phyloP scores from a whole-genome alignment of 2,329 filamentous ascomycete species.

The Fusarium subtropicale region DNA sequence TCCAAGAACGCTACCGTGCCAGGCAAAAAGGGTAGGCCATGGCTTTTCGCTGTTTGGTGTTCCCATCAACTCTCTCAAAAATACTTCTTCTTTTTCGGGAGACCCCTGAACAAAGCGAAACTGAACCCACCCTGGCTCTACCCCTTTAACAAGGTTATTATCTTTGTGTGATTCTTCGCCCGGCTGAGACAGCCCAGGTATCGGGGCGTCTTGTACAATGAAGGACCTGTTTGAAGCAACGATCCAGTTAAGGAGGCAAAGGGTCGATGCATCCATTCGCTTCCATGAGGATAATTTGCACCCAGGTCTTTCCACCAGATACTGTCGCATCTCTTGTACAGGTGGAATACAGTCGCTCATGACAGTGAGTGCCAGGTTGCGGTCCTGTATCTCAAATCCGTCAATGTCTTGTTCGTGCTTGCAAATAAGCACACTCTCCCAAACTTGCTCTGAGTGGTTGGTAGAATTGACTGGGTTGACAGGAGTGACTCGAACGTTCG shows the following conservation, averaged over 20 bases:
- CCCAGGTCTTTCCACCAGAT: conserved; percentile 57
- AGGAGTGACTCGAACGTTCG: background rate
- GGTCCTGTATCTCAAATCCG: conserved; percentile 17
- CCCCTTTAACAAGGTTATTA: conserved; percentile 65
- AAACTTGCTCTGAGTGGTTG: conserved; percentile 10
- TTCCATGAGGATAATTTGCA: conserved; percentile 59
- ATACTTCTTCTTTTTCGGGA: conserved; percentile 85
- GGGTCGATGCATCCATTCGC: conserved; percentile 71
- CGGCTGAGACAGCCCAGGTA: conserved; percentile 28
- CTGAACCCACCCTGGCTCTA: conserved; percentile 74
- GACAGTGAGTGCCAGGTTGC: conserved; percentile 53
- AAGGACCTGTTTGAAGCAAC: conserved; percentile 90
- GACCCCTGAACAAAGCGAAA: conserved; percentile 91
- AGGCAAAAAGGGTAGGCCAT: conserved; percentile 82
- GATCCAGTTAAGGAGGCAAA: conserved; percentile 84
- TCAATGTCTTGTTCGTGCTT: conserved; percentile 45
- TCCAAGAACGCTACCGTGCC: conserved; percentile 79
- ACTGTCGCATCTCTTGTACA: conserved; percentile 67
- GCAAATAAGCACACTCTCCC: conserved; percentile 41
- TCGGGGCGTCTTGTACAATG: conserved; percentile 77
- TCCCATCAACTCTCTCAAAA: conserved; percentile 69
- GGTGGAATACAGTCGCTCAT: conserved; percentile 70
- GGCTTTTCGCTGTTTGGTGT: conserved; percentile 51
- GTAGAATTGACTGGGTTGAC: background rate
- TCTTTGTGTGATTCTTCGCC: conserved; percentile 35